Conservation (phyloP, 192 early-diverging fungal species). For the Powellomyces hirtus region DNA sequence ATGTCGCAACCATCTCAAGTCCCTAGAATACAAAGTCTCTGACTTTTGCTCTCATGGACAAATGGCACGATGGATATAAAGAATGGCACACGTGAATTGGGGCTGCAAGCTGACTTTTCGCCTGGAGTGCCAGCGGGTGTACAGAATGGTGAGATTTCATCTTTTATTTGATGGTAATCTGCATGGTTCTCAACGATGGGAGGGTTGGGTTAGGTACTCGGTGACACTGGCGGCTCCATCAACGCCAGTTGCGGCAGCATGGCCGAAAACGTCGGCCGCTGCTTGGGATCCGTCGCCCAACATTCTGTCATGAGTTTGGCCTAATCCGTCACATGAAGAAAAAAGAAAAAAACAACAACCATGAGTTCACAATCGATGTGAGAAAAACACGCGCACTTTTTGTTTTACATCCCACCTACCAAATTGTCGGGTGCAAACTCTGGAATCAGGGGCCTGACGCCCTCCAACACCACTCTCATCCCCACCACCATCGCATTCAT, state of each 20-base stretch:
- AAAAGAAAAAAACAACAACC: not conserved
- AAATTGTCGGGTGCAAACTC: constrained; percentile 30
- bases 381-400: not conserved
- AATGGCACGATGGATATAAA: too few species aligned
- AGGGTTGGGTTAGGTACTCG: too few species aligned
- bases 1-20: too few species aligned
- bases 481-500: constrained; percentile 37
- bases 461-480: constrained; percentile 18
- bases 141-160: too few species aligned
- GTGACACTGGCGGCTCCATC: too few species aligned
- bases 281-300: not conserved
- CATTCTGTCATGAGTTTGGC: constrained; percentile 10
- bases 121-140: too few species aligned
- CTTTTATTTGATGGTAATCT: too few species aligned
- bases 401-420: constrained; percentile 19
- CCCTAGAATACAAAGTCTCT: too few species aligned
- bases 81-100: too few species aligned
- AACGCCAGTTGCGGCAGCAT: constrained; percentile 6
- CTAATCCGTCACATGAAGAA: not conserved
- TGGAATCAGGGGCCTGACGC: constrained; percentile 30
- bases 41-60: too few species aligned
- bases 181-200: too few species aligned
- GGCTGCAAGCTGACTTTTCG: too few species aligned
- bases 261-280: constrained; percentile 2
- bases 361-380: not conserved